These are phyloP conservation scores for Chaetomidium leptoderma DNA, from an alignment of 495 filamentous ascomycete species.

Conservation along the genomic window DNA sequence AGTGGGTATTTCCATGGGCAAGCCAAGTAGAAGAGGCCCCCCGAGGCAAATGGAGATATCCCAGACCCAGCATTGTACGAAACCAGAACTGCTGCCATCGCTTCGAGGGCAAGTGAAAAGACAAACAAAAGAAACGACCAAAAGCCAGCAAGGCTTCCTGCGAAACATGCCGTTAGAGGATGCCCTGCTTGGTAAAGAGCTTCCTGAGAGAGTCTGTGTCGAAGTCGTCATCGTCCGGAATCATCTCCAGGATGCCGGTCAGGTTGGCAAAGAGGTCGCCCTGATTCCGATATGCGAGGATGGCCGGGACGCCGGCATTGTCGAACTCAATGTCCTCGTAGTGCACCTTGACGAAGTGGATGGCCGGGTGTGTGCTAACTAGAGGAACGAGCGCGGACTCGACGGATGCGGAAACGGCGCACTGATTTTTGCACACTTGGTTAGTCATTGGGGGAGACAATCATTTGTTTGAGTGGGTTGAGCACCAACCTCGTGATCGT, in stretches of 20 bases:
- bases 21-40: background rate
- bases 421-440: conserved; percentile 54
- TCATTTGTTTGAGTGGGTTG: background rate
- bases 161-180: conserved; percentile 33
- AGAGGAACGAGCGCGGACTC: conserved; percentile 72
- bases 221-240: conserved; percentile 61
- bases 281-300: conserved; percentile 78
- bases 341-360: conserved; percentile 87
- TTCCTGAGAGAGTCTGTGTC: conserved; percentile 46
- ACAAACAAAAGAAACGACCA: background rate
- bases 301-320: conserved; percentile 77
- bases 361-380: conserved; percentile 60
- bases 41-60: background rate
- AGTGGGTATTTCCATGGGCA: background rate
- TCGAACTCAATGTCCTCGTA: conserved; percentile 94
- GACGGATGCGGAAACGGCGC: conserved; percentile 65
- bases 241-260: conserved; percentile 78
- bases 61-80: background rate
- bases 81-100: background rate
- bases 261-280: conserved; percentile 89
- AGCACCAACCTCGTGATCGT: conserved; percentile 76
- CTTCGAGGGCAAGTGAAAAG: background rate
- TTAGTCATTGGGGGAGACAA: conserved; percentile 16
- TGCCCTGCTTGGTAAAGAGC: conserved; percentile 44
- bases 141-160: background rate